Conservation (phyloP, 768 basidiomycete genomes). For the Pleurotus ostreatus region DNA sequence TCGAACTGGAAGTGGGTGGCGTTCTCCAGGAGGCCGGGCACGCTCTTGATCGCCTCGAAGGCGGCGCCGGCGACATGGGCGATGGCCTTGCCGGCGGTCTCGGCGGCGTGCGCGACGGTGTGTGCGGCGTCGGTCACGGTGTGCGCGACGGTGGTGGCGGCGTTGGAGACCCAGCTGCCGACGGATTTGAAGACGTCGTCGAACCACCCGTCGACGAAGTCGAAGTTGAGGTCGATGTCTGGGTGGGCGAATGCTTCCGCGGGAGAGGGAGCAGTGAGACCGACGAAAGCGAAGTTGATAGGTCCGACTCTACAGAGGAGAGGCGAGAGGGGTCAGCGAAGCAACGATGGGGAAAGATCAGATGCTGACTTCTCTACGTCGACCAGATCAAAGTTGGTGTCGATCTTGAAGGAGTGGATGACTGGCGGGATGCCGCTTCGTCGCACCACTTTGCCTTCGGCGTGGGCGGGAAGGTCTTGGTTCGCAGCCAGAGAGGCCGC, state of each 20-base stretch:
- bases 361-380: constrained; percentile 15
- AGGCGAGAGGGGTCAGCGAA: too few relatives aligned
- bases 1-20: constrained; percentile 12
- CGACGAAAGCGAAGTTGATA: constrained; percentile 9
- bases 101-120: not conserved
- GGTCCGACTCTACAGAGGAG: not conserved
- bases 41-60: too few relatives aligned
- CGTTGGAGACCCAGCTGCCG: not conserved
- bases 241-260: not conserved
- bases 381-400: constrained; percentile 27
- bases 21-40: not conserved
- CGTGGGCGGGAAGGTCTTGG: constrained; percentile 26
- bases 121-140: not conserved
- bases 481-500: constrained; percentile 19
- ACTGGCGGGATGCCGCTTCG: constrained; percentile 19
- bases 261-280: constrained; percentile 2
- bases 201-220: constrained; percentile 13
- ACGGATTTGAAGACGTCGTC: not conserved
- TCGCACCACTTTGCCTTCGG: constrained; percentile 19
- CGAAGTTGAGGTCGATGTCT: constrained; percentile 9
- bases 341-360: not conserved
- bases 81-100: not conserved
- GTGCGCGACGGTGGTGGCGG: constrained; percentile 10
- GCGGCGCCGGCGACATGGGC: not conserved
- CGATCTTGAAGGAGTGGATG: constrained; percentile 28